A percentile compares a stretch with the other conserved stretches of the same genome.
Evolutionary conservation across 2,329 filamentous ascomycete genomes (phyloP).

Genomic region (Sclerotinia glacialis): DNA sequence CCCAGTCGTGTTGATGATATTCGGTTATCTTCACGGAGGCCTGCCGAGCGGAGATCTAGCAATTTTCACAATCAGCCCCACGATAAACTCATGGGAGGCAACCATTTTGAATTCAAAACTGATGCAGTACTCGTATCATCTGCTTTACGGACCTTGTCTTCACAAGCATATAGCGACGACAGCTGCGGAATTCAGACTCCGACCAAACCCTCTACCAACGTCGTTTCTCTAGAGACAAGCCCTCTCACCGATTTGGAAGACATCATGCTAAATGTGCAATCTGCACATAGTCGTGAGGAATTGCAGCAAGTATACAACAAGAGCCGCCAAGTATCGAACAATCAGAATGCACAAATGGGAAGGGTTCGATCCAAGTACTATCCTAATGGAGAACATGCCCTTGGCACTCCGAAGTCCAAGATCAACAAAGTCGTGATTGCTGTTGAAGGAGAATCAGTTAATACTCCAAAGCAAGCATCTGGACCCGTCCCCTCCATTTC

Average conservation of each 20-base stretch:
- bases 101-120: background rate
- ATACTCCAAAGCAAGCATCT: background rate
- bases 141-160: background rate
- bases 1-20: background rate
- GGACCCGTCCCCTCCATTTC: background rate
- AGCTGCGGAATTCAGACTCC: background rate
- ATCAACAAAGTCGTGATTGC: background rate
- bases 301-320: slow-evolving; percentile 17
- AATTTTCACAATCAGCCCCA: background rate
- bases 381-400: background rate
- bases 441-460: background rate
- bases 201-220: slow-evolving; percentile 20
- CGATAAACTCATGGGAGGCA: background rate
- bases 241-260: slow-evolving; percentile 17
- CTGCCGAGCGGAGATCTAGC: slow-evolving; percentile 12
- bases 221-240: slow-evolving; percentile 12
- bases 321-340: background rate
- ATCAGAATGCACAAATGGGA: background rate
- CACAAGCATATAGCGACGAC: background rate
- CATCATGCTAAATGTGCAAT: slow-evolving; percentile 4
- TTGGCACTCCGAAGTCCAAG: slow-evolving; percentile 4
- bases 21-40: slow-evolving; percentile 4
- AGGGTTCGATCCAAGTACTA: slow-evolving; percentile 7
- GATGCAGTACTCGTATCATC: too few relatives aligned
- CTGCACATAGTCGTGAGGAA: slow-evolving; percentile 14